These are phyloP conservation scores for Daedalea quercina DNA, from an alignment of 768 basidiomycete species.

Conservation along the genomic window DNA sequence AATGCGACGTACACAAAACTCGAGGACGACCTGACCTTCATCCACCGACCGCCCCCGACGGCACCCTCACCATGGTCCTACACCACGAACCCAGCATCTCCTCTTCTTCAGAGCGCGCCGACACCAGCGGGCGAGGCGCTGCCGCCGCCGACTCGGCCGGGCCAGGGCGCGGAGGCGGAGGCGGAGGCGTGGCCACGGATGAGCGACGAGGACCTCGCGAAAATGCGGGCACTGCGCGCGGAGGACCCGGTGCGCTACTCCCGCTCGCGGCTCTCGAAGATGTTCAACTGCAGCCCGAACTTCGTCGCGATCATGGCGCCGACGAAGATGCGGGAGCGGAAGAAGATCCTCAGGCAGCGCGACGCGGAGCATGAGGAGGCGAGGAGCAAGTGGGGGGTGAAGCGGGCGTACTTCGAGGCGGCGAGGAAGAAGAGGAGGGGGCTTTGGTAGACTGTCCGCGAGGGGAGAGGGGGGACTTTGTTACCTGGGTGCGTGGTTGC, in stretches of 20 bases:
- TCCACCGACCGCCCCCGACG: conserved; percentile 80
- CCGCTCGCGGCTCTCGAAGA: conserved; percentile 60
- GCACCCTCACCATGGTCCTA: conserved; percentile 68
- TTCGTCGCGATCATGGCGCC: conserved; percentile 65
- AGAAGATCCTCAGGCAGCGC: conserved; percentile 33
- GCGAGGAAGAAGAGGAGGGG: conserved; percentile 61
- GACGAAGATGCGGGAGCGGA: conserved; percentile 44
- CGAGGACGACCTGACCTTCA: conserved; percentile 54
- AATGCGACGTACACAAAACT: conserved; percentile 16
- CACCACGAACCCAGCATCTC: conserved; percentile 63
- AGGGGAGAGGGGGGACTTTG: too few relatives aligned
- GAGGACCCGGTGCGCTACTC: conserved; percentile 55
- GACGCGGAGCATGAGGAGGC: conserved; percentile 40
- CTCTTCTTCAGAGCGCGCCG: conserved; percentile 45
- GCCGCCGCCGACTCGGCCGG: conserved; percentile 19
- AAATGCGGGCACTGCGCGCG: conserved; percentile 52
- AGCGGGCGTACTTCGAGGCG: conserved; percentile 53
- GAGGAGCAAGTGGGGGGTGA: conserved; percentile 65
- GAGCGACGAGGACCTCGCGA: conserved; percentile 44
- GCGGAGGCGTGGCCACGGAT: conserved; percentile 31
- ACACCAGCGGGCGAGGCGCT: conserved; percentile 15
- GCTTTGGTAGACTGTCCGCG: conserved; percentile 48
- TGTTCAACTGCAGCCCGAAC: conserved; percentile 65
- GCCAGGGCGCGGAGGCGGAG: too few relatives aligned
- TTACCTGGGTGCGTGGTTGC: too few relatives aligned